Conservation (phyloP, 2,329 filamentous ascomycete species). For the Trichoderma simmonsii region DNA sequence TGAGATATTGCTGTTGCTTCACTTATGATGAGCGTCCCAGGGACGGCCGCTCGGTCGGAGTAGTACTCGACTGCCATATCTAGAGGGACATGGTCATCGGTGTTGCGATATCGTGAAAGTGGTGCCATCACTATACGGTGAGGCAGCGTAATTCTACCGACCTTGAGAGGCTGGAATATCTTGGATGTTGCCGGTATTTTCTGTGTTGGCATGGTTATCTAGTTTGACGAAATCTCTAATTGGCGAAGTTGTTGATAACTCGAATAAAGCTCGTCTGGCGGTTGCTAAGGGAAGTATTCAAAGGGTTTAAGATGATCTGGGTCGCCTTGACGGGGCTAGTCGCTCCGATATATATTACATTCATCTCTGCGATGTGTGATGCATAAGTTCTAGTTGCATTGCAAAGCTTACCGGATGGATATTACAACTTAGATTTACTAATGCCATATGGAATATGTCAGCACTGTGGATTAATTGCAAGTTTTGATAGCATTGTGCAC, state of each 20-base stretch:
- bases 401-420: not conserved
- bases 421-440: not conserved
- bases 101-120: not conserved
- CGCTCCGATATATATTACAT: not conserved
- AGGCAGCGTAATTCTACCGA: not conserved
- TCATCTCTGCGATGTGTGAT: not conserved
- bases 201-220: not conserved
- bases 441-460: not conserved
- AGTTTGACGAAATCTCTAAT: not conserved
- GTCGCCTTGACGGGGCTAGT: not conserved
- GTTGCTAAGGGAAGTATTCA: not conserved
- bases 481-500: not conserved
- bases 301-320: not conserved
- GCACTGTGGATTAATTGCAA: not conserved
- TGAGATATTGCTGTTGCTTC: conserved; percentile 46
- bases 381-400: fast-evolving
- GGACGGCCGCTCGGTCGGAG: conserved; percentile 40
- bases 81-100: not conserved
- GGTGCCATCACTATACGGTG: not conserved
- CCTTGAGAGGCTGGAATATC: not conserved
- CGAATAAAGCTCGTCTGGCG: not conserved
- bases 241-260: not conserved
- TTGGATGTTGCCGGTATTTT: not conserved
- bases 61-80: conserved; percentile 41
- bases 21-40: conserved; percentile 44